Percentiles rank a stretch among this genome's conserved stretches.
Conservation (phyloP, 2,329 filamentous ascomycete genomes). For the Aspergillus sergii region DNA sequence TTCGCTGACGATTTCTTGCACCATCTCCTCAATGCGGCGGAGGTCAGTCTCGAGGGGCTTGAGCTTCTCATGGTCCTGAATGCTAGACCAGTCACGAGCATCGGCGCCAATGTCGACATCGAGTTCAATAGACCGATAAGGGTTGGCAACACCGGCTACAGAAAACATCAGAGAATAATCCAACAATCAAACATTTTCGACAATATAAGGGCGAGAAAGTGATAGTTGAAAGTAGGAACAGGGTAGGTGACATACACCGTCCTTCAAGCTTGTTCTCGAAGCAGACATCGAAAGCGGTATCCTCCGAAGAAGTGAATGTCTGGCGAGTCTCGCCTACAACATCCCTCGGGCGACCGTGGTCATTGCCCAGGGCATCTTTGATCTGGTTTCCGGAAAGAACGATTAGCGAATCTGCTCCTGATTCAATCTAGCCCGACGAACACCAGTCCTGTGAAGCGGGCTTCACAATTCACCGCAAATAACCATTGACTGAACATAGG, state of each 20-base stretch:
- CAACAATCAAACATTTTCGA: neutral
- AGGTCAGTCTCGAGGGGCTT: constrained; percentile 96
- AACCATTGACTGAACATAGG: neutral
- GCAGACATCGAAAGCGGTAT: constrained; percentile 94
- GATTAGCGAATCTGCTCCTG: constrained; percentile 11
- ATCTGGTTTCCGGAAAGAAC: constrained; percentile 61
- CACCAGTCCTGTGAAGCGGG: neutral
- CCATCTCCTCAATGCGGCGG: constrained; percentile 86
- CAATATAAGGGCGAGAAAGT: neutral
- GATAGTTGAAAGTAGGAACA: neutral
- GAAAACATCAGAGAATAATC: neutral
- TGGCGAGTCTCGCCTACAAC: constrained; percentile 89
- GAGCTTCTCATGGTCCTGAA: constrained; percentile 95
- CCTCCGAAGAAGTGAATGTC: constrained; percentile 89
- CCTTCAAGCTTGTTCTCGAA: constrained; percentile 80
- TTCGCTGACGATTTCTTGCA: constrained; percentile 83
- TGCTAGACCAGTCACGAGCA: constrained; percentile 96
- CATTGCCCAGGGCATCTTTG: constrained; percentile 91
- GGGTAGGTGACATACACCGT: constrained; percentile 58
- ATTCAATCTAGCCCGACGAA: neutral
- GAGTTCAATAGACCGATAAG: constrained; percentile 77
- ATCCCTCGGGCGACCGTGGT: constrained; percentile 90
- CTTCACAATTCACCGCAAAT: neutral
- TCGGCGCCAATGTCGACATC: constrained; percentile 96
- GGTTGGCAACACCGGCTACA: constrained; percentile 46